Evolutionary conservation across 2,329 filamentous ascomycete genomes (phyloP).

Genomic region (Dothistroma septosporum): DNA sequence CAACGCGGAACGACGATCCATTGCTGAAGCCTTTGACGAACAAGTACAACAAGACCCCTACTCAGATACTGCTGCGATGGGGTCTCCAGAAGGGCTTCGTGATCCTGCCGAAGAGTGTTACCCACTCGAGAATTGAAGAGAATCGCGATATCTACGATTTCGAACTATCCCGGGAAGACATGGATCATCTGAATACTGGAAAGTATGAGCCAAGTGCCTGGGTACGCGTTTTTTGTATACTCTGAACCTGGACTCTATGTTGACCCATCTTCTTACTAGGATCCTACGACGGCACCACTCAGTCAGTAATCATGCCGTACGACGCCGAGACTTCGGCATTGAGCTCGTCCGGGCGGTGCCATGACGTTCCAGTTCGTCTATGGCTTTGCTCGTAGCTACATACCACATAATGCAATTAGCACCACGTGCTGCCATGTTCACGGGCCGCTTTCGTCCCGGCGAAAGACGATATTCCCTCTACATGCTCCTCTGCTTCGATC

Average conservation of each 20-base stretch:
- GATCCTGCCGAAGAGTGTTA: conserved; percentile 60
- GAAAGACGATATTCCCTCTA: neutral
- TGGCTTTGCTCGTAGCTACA: conserved; percentile 15
- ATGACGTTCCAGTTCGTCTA: conserved; percentile 17
- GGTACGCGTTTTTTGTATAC: conserved; percentile 25
- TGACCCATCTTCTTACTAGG: conserved; percentile 23
- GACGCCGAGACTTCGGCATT: conserved; percentile 4
- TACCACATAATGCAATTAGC: conserved; percentile 1
- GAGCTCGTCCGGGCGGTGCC: conserved; percentile 13
- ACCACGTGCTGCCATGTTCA: neutral
- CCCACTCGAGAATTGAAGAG: conserved; percentile 45
- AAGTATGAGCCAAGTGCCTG: conserved; percentile 56
- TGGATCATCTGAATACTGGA: conserved; percentile 52
- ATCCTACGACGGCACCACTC: conserved; percentile 45
- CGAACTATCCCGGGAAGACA: conserved; percentile 54
- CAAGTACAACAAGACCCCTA: conserved; percentile 56
- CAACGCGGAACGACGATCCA: conserved; percentile 50
- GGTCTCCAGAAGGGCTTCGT: conserved; percentile 60
- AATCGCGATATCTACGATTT: conserved; percentile 60
- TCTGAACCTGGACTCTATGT: neutral
- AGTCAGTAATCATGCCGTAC: conserved; percentile 11
- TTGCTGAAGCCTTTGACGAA: conserved; percentile 48
- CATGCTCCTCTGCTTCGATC: neutral
- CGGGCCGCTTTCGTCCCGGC: neutral
- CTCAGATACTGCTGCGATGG: conserved; percentile 59